phyloP scores from a whole-genome alignment of 768 basidiomycete genomes.

The Psilocybe cubensis region DNA sequence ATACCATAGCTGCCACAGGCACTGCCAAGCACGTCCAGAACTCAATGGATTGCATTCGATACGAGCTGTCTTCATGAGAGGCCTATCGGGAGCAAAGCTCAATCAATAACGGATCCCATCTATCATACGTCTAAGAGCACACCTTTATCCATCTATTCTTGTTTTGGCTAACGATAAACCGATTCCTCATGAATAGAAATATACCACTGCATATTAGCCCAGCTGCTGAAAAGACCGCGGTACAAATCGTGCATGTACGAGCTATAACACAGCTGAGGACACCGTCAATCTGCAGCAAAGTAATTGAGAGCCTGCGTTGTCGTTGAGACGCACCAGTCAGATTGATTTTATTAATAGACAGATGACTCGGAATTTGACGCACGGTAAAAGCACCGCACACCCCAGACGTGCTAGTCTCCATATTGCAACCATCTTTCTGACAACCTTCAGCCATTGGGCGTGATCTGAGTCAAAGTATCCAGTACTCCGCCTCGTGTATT shows the following conservation, averaged over 20 bases:
- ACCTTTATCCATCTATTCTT: conserved; percentile 12
- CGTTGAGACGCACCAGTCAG: too few species aligned
- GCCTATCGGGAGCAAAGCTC: background rate
- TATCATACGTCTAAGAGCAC: background rate
- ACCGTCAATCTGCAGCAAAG: conserved; percentile 10
- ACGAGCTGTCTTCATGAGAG: background rate
- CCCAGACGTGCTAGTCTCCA: conserved; percentile 13
- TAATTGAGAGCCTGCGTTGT: conserved; percentile 9
- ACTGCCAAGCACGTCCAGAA: conserved; percentile 15
- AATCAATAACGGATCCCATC: background rate
- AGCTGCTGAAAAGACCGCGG: conserved; percentile 7
- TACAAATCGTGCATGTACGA: conserved; percentile 12
- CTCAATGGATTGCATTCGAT: conserved; percentile 2
- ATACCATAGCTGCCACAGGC: conserved; percentile 10
- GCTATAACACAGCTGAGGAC: conserved; percentile 7
- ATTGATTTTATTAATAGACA: too few species aligned
- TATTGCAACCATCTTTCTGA: conserved; percentile 5
- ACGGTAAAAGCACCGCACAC: conserved; percentile 13
- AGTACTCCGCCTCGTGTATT: background rate
- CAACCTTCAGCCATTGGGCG: conserved; percentile 5
- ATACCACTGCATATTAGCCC: conserved; percentile 11
- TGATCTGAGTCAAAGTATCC: background rate
- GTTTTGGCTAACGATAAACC: conserved; percentile 3
- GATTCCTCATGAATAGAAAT: conserved; percentile 6
- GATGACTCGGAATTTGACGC: too few species aligned